Base-by-base conservation (phyloP, 306 rosid species). In the Castanea crenata region DNA sequence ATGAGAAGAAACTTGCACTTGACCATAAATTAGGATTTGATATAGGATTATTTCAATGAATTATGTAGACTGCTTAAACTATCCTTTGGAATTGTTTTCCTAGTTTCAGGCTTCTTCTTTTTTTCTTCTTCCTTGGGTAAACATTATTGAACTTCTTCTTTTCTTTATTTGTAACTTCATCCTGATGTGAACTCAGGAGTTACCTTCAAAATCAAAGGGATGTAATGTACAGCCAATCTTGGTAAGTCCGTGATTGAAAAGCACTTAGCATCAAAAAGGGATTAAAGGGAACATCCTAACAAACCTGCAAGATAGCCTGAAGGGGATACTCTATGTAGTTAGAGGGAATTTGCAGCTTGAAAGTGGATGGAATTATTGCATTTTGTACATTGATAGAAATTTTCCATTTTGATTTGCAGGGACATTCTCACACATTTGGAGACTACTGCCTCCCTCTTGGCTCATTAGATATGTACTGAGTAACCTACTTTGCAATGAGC, bases 181-280 rank as follows among this genome's bases (percentile, higher is more conserved):
- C 73, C 91, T 67, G 89, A 75, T 93, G 89, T 86, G 97, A 90
- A 83, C 74, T 90, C 16, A 95, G 76, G 96, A 93, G 51, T 49
- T 83, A 76, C 82, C 89, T 18, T 72, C 84, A 59, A 86, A 81
- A 73, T 80, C 88, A 27, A 89, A 86, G 79, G 81, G 83, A 51
- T 95, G 97, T 74, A 89, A 77, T 49, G 86, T 93, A 29, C 79
- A 74, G 78, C 94, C 92, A 31, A 82, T 61, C 74, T 90, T 89
- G 86, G 98, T 96, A 78, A 82, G 89, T 74, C 96, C 91, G 58
- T 95, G 99, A 98, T 90, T 89, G 75, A 95, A 95, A 88, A 78
- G 89, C 86, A 83, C 99, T 13, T 89, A 84, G 89, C 89, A 89
- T 71, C 90, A 87, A 85, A 95, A 91, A 84, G 88, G 90, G 83